Percentiles rank a stretch among this genome's conserved stretches.
Conservation (phyloP, 345 rosid species). For the Gynandropsis gynandra region DNA sequence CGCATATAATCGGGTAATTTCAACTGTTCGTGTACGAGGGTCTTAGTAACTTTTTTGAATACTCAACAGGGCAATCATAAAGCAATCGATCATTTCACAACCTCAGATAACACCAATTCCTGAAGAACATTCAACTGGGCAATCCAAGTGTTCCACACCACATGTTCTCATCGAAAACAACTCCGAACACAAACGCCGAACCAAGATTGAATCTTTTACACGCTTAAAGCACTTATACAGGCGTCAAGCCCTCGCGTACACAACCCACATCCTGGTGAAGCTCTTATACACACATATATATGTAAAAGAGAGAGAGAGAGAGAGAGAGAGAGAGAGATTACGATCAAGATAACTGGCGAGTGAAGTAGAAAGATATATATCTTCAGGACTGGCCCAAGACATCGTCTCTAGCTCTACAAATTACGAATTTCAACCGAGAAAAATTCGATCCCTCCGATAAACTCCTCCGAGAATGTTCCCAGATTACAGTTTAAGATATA, state of each 20-base stretch:
- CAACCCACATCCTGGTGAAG: no score
- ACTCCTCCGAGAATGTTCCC: constrained; percentile 27
- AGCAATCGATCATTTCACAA: neutral
- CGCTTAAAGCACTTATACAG: no score
- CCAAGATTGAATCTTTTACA: no score
- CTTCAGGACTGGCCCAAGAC: constrained; percentile 88
- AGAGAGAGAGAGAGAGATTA: constrained; percentile 32
- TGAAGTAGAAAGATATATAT: constrained; percentile 80
- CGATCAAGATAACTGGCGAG: constrained; percentile 89
- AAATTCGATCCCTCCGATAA: constrained; percentile 36
- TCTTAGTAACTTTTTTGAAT: no score
- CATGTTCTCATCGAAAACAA: no score
- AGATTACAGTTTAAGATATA: constrained; percentile 27
- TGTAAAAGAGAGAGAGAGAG: constrained; percentile 4
- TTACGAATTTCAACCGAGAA: constrained; percentile 21
- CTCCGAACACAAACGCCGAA: no score
- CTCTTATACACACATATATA: neutral
- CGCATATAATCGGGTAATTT: no score
- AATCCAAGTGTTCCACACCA: no score
- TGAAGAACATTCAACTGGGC: neutral
- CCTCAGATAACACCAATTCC: no score
- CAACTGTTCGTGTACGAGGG: no score
- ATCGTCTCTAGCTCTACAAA: constrained; percentile 29
- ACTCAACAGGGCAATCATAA: no score
- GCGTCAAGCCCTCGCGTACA: constrained; percentile 2